These are phyloP conservation scores for Colletotrichum tanaceti DNA, from an alignment of 2,329 filamentous ascomycete species.

Conservation along the genomic window DNA sequence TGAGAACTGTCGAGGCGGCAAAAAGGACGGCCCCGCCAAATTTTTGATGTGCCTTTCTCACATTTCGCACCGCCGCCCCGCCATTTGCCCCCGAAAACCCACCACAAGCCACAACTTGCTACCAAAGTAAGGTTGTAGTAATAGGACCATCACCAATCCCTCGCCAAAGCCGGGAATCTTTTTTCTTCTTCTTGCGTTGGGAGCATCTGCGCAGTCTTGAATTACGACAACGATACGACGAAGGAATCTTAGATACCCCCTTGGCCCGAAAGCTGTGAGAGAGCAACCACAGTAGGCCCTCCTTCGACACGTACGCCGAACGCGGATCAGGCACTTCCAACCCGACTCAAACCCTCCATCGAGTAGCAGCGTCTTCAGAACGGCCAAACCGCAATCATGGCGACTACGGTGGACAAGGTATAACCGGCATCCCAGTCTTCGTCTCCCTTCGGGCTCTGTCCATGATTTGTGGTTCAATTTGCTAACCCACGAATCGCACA, in stretches of 20 bases:
- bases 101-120: constrained; percentile 18
- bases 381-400: constrained; percentile 71
- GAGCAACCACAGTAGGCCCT: neutral
- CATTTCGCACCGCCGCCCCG: constrained; percentile 30
- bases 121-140: too few relatives aligned
- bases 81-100: constrained; percentile 37
- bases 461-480: constrained; percentile 26
- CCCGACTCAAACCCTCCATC: constrained; percentile 1
- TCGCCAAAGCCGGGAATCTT: neutral
- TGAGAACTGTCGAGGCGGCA: constrained; percentile 15
- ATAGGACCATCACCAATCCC: constrained; percentile 5
- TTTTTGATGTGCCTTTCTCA: constrained; percentile 52
- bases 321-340: neutral
- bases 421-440: constrained; percentile 44
- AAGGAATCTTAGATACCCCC: neutral
- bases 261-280: neutral
- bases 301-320: constrained; percentile 9
- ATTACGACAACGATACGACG: constrained; percentile 3
- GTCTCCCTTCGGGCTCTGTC: neutral
- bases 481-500: constrained; percentile 57
- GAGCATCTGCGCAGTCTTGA: neutral
- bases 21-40: constrained; percentile 45
- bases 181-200: neutral
- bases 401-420: constrained; percentile 97
- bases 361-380: constrained; percentile 21